Percentiles rank a stretch among this genome's conserved stretches.
Evolutionary conservation across 148 eudicot genomes (phyloP).

Genomic region (Fagopyrum homotropicum): DNA sequence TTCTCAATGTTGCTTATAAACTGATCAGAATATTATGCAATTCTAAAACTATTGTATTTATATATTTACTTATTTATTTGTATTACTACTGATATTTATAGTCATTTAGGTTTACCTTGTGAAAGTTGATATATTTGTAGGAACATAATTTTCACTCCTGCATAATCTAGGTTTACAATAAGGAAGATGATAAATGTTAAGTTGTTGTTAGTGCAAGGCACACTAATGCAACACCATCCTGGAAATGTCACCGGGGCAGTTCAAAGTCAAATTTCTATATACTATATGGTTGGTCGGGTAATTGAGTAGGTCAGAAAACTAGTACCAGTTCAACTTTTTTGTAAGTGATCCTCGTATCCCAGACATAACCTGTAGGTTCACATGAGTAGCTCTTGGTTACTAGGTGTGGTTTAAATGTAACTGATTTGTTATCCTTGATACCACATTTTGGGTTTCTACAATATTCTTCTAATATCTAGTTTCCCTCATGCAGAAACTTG

Average conservation of each 20-base stretch:
- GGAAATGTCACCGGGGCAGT: not conserved
- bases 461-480: constrained; percentile 6
- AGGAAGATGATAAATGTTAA: not conserved
- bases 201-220: not conserved
- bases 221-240: not conserved
- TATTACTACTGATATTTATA: not conserved
- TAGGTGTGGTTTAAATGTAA: not conserved
- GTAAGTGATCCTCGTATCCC: not conserved
- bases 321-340: not conserved
- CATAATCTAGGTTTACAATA: not conserved
- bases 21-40: not conserved
- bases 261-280: not conserved
- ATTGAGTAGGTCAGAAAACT: not conserved
- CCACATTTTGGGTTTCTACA: not conserved
- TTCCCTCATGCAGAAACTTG: constrained; percentile 56
- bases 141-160: not conserved
- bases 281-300: not conserved
- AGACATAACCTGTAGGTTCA: not conserved
- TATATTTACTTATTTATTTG: no score
- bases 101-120: not conserved
- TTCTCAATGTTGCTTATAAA: not conserved
- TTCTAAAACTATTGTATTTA: not conserved
- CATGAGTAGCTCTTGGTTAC: not conserved
- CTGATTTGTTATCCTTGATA: not conserved
- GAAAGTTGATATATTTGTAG: not conserved